These are phyloP conservation scores for Hagleromyces aurorensis DNA, from an alignment of 805 yeast species.

Conservation along the genomic window DNA sequence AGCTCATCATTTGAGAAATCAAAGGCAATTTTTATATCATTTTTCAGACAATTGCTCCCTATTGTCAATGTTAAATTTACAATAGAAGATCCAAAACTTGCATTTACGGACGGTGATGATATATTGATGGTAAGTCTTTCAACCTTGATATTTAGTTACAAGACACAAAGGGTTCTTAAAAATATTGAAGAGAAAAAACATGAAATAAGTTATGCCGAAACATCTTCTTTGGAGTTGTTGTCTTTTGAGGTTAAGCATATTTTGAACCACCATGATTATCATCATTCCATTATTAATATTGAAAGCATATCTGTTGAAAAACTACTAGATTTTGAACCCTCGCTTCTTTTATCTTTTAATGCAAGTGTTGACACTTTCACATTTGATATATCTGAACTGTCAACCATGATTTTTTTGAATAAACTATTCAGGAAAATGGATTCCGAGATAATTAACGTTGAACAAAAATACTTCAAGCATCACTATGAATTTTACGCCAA, in stretches of 20 bases:
- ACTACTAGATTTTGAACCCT: slow-evolving; percentile 22
- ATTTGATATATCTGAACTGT: slow-evolving; percentile 24
- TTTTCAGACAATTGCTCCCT: slow-evolving; percentile 29
- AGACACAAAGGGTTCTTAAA: slow-evolving; percentile 15
- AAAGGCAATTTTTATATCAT: slow-evolving; percentile 8
- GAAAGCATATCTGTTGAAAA: slow-evolving; percentile 17
- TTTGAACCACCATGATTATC: slow-evolving; percentile 10
- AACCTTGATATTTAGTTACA: slow-evolving; percentile 17
- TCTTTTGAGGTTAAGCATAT: slow-evolving; percentile 20
- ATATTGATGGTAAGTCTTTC: slow-evolving; percentile 27
- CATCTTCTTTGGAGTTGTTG: slow-evolving; percentile 16
- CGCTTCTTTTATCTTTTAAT: slow-evolving; percentile 7
- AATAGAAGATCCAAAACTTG: slow-evolving; percentile 34
- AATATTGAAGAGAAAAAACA: slow-evolving; percentile 4
- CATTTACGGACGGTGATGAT: slow-evolving; percentile 29
- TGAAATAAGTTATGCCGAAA: slow-evolving; percentile 15
- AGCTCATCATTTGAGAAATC: slow-evolving; percentile 7
- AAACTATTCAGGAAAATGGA: slow-evolving; percentile 19
- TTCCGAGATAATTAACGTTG: slow-evolving; percentile 24
- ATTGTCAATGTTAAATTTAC: slow-evolving; percentile 31
- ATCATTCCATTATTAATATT: slow-evolving; percentile 16
- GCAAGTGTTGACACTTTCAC: slow-evolving; percentile 21
- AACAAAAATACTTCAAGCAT: slow-evolving; percentile 22
- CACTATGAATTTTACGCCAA: slow-evolving; percentile 25
- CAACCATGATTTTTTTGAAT: slow-evolving; percentile 24